Evolutionary conservation across 306 rosid species (phyloP), one percentile per base, ranked within the genome.

Genomic region (Canavalia gladiata): DNA sequence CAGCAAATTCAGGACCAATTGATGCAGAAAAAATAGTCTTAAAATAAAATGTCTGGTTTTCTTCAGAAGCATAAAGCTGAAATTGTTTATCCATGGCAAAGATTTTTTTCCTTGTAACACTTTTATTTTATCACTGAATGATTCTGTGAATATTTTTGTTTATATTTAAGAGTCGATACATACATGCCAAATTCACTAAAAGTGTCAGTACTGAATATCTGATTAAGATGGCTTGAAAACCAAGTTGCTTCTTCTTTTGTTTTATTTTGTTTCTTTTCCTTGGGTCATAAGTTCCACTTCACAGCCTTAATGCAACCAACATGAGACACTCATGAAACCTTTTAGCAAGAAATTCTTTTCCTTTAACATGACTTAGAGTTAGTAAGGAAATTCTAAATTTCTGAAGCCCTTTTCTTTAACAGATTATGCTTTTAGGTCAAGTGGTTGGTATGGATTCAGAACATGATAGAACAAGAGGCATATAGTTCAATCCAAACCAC

Each of bases 221-320:
- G 33, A 43, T 59, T 60, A 45, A 41, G 28, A 49, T 46, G 9
- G 51, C 72, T 45, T 78, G 30, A 34, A 8, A 56, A 78, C 13
- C 35, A 78, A 67, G 75, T 78, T 54, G 43, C 55, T 56, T 60
- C 12, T 33, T 70, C 52, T 28, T 46, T n/a, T 66, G n/a, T 31
- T 7, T 29, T 67, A 4, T 42, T 28, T 7, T 28, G 2, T 57
- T 57, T 29, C 1, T 55, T 55, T 55, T 6, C 0, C 59, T 41
- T 28, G 29, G 30, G 57, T 46, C 56, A 45, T 37, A 67, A 30
- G 75, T 67, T 55, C 18, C 4, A 47, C 2, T 41, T 35, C 42
- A 66, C 50, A 11, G 56, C 63, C 49, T 28, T 51, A 42, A 10
- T 18, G 50, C 10, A 8, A 54, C 46, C 33, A 72, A 18, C 34